Percentiles rank a stretch among this genome's conserved stretches.
These are phyloP conservation scores for Oropetium thomaeum DNA, from an alignment of 176 grass and related monocot genomes.

Conservation along the genomic window DNA sequence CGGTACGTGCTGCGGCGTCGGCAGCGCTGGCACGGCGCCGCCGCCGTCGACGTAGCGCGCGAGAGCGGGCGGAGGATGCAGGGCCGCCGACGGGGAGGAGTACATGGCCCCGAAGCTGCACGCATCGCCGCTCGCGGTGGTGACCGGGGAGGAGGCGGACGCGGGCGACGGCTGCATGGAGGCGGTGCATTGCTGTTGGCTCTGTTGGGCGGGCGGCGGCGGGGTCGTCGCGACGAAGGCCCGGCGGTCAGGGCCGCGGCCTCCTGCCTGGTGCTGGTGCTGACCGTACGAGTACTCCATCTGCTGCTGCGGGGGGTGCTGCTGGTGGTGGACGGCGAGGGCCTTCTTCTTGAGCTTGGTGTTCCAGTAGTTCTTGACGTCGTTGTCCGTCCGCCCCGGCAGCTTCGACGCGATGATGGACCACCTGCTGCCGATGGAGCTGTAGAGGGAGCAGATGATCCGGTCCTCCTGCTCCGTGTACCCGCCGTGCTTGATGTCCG, in stretches of 20 bases:
- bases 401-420: constrained; percentile 89
- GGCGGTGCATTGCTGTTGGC: constrained; percentile 23
- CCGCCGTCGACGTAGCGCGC: constrained; percentile 20
- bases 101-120: constrained; percentile 49
- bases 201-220: background rate
- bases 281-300: background rate
- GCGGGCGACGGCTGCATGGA: constrained; percentile 43
- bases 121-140: constrained; percentile 42
- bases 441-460: constrained; percentile 66
- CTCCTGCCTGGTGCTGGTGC: background rate
- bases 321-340: constrained; percentile 26
- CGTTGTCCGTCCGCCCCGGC: constrained; percentile 87
- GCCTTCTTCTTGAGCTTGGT: constrained; percentile 97
- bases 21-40: background rate
- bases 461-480: constrained; percentile 87
- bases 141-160: constrained; percentile 37
- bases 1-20: background rate
- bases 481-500: constrained; percentile 90
- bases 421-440: constrained; percentile 88
- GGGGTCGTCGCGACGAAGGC: background rate
- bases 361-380: constrained; percentile 98
- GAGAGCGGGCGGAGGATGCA: constrained; percentile 5
- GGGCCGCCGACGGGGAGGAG: constrained; percentile 14
- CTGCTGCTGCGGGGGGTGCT: background rate
- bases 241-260: background rate